Conservation (phyloP, 1,284 basidiomycete species). For the Termitomyces sp. region DNA sequence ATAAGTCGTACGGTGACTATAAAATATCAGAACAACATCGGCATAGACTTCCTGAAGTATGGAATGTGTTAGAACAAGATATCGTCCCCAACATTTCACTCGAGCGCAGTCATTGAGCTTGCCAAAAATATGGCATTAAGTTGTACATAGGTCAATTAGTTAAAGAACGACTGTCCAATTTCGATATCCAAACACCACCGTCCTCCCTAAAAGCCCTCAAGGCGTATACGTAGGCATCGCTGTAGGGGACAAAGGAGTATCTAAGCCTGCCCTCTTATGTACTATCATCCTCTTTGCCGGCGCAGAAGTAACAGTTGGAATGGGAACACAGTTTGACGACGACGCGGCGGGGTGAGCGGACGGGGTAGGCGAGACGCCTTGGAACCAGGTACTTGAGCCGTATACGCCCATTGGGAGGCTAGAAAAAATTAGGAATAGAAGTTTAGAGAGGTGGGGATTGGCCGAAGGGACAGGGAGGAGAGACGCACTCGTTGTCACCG, state of each 20-base stretch:
- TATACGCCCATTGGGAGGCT: constrained; percentile 58
- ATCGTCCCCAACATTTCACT: too few species aligned
- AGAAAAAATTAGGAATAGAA: constrained; percentile 10
- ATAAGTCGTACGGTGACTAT: too few species aligned
- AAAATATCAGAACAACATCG: too few species aligned
- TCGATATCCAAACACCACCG: too few species aligned
- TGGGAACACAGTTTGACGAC: constrained; percentile 39
- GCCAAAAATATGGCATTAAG: background rate
- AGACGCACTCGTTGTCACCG: constrained; percentile 38
- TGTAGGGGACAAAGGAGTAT: background rate
- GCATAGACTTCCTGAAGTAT: too few species aligned
- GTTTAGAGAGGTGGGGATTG: constrained; percentile 4
- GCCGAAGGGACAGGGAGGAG: background rate
- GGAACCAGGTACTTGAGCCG: constrained; percentile 53
- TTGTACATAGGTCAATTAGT: background rate
- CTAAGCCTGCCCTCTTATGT: background rate
- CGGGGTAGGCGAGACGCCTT: constrained; percentile 50
- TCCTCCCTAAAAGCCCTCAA: background rate
- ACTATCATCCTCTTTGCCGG: background rate
- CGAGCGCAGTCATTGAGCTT: too few species aligned
- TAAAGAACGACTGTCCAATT: background rate
- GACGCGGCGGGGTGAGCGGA: constrained; percentile 41
- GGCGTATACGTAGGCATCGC: background rate
- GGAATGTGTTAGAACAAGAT: too few species aligned
- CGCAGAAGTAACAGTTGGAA: constrained; percentile 38